Evolutionary conservation across 805 yeast species (phyloP), one percentile per base, ranked within the genome.

Genomic region (Spathaspora girioi): DNA sequence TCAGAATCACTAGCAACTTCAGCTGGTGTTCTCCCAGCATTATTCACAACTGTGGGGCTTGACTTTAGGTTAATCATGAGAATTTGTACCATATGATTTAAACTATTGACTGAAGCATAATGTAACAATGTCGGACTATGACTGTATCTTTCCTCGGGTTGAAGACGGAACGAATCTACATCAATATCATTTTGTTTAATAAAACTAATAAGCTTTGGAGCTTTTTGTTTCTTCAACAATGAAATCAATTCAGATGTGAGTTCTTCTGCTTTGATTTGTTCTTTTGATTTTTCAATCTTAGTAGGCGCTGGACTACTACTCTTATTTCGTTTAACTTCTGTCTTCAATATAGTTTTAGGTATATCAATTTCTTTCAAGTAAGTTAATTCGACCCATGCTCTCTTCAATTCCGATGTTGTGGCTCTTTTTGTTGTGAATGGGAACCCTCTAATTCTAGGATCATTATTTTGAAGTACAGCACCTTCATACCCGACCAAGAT

Each of bases 341-440:
- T 53, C 11, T 20, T 20, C 14, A 42, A 23, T 12, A 76, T 70
- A 2, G 74, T 67, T 56, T 76, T 70, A 1, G 96, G 93, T n/a
- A 76, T 67, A 9, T 80, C 79, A 6, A 79, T 66, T 1, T 81
- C 63, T 40, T 74, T 70, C 56, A 89, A 68, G 57, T 85, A 82
- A 0, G 91, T 75, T 51, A 94, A 71, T 56, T 86, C 85, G 26
- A 80, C 75, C 98, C 98, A 94, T 0, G 96, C 90, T 46, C 83
- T 79, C 60, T 84, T 88, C 58, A 94, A 70, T 64, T 92, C 98
- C 1, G 81, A 70, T 0, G 86, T 76, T 0, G 97, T 92, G 1
- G 98, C 96, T 56, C 97, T 78, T 50, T 81, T 82, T 0, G 99
- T 93, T 0, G 97, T 86, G 69, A 94, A 91, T 1, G 99, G 99